Conservation (phyloP, 306 rosid species). For the Prosopis cineraria region DNA sequence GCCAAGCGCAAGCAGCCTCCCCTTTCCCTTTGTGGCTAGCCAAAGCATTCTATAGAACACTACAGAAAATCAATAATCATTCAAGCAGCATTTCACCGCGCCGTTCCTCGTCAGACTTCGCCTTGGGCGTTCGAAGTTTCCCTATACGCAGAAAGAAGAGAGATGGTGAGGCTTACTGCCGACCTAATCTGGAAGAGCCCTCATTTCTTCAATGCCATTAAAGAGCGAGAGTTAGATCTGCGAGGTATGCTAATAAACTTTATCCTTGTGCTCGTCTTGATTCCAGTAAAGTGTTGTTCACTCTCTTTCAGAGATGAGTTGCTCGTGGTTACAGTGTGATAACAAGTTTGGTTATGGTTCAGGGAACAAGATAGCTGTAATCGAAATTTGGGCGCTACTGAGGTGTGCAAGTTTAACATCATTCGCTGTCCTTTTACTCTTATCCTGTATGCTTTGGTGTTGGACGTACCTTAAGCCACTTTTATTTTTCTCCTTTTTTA, state of each 20-base stretch:
- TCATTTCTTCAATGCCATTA: constrained; percentile 87
- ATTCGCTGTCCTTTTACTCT: constrained; percentile 11
- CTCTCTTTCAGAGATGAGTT: neutral
- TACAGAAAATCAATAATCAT: neutral
- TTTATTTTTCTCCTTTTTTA: neutral
- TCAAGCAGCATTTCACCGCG: neutral
- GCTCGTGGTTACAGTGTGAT: neutral
- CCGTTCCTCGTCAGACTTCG: neutral
- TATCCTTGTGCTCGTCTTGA: neutral
- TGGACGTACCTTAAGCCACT: neutral
- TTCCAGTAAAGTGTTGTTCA: neutral
- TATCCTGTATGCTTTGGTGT: neutral
- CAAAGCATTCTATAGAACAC: neutral
- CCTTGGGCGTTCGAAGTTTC: neutral
- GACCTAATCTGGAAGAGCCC: constrained; percentile 97
- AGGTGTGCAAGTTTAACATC: constrained; percentile 50
- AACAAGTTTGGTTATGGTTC: constrained; percentile 26
- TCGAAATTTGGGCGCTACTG: constrained; percentile 97
- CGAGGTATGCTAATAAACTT: constrained; percentile 52
- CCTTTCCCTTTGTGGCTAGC: neutral
- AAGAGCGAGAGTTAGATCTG: constrained; percentile 91
- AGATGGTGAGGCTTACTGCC: constrained; percentile 89
- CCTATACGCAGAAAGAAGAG: neutral
- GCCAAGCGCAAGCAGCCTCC: too few relatives aligned
- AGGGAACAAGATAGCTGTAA: constrained; percentile 88